Evolutionary conservation across 208 protist genomes (phyloP).

Genomic region (Trypanosoma vivax): DNA sequence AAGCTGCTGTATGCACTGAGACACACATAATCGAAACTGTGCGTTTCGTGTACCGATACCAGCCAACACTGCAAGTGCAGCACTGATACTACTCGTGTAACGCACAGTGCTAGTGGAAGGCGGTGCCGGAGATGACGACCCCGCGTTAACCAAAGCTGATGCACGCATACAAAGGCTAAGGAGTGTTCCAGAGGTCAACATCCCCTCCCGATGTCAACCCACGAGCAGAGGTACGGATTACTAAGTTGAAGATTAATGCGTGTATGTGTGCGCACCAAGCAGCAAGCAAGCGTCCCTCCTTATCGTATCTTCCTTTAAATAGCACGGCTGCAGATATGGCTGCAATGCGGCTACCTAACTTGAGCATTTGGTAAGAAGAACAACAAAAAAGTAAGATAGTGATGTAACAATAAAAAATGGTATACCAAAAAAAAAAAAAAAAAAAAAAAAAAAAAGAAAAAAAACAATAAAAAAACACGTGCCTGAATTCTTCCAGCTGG

Average conservation of each 20-base stretch:
- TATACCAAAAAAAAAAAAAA: constrained; percentile 8
- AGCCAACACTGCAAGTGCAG: constrained; percentile 15
- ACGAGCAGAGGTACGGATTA: too few species aligned
- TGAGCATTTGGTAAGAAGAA: too few species aligned
- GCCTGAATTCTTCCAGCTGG: too few species aligned
- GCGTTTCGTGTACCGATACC: not conserved
- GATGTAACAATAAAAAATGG: not conserved
- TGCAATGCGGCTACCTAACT: too few species aligned
- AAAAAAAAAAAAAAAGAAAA: constrained; percentile 11
- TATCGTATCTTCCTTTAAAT: too few species aligned
- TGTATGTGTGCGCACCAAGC: too few species aligned
- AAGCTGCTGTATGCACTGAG: constrained; percentile 15
- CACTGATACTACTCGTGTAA: constrained; percentile 14
- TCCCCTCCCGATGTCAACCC: too few species aligned
- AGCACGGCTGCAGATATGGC: too few species aligned
- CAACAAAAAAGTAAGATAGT: constrained; percentile 17
- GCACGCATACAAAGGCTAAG: constrained; percentile 9
- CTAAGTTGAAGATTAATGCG: too few species aligned
- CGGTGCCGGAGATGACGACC: not conserved
- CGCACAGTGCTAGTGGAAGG: constrained; percentile 1
- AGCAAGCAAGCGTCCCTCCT: too few species aligned
- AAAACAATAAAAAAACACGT: too few species aligned
- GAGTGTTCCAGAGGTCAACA: too few species aligned
- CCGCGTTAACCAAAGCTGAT: not conserved
- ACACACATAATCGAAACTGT: not conserved